Evolutionary conservation across 371 early-diverging fungal genomes (phyloP), one percentile per base, ranked within the genome.

Genomic region (Rhizopus delemar): DNA sequence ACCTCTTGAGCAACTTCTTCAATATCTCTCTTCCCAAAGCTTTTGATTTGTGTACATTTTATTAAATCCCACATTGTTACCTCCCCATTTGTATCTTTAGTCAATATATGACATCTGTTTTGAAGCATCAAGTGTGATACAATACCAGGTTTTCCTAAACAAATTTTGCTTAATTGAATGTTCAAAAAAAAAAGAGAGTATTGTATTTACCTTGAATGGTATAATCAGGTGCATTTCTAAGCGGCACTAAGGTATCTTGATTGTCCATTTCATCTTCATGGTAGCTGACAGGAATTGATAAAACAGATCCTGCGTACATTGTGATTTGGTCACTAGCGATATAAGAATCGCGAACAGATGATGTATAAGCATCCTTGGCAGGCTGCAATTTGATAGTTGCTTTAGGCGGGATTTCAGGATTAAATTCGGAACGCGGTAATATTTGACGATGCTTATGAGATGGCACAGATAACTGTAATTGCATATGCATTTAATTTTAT

Each of bases 61-160:
- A 95, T 82, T 36, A 98, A 79, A 70, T 98, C 97, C 98, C 97
- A 97, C 46, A 95, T 68, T 1, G 84, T 82, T 13, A 96, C 87
- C 45, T 86, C 85, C 0, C 92, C 94, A 28, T 73, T 81, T 8
- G 93, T 88, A 66, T 97, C 90, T 57, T 89, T 81, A 1, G 95
- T 91, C n/a, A 96, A 73, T 0, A 94, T 91, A 63, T 90, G 89
- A 16, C 94, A 84, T 60, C 93, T 82, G 73, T 94, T 90, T 48
- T 93, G 91, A 29, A 97, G 72, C 22, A 95, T 75, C 31, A 76
- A 53, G 64, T 81, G 86, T 31, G 86, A 82, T 9, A 78, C 78
- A 38, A 95, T 79, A 0, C 91, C 90, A 38, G 86, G 82, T 52
- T 79, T 80, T 2, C 93, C 92, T 59, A 36, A 22, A 22, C 22